phyloP scores from a whole-genome alignment of 2,329 filamentous ascomycete species.

The Tolypocladium endophyticum region DNA sequence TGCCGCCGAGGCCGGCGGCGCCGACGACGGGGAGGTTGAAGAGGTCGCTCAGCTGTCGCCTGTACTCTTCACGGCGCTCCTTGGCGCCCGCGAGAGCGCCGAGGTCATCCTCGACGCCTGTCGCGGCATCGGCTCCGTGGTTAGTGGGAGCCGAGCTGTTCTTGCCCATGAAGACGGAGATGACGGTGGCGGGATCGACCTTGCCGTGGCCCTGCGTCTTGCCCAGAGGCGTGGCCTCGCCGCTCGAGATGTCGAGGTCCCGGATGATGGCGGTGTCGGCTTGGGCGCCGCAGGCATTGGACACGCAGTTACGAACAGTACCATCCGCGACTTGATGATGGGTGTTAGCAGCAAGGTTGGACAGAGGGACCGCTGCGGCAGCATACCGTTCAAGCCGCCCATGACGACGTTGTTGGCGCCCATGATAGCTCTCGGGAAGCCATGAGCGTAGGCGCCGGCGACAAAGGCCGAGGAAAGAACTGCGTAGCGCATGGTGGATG shows the following conservation, averaged over 20 bases:
- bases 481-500: constrained; percentile 18
- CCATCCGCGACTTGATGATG: constrained; percentile 42
- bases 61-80: constrained; percentile 11
- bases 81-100: constrained; percentile 11
- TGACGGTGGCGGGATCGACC: constrained; percentile 45
- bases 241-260: constrained; percentile 42
- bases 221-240: constrained; percentile 45
- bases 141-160: constrained; percentile 24
- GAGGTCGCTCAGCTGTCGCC: constrained; percentile 19
- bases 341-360: background rate
- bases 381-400: constrained; percentile 38
- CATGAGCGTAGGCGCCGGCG: constrained; percentile 44
- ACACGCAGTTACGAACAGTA: constrained; percentile 56
- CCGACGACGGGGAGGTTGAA: constrained; percentile 9
- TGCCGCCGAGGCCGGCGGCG: constrained; percentile 10
- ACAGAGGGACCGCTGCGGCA: background rate
- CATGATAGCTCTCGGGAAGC: constrained; percentile 42
- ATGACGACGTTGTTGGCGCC: constrained; percentile 53
- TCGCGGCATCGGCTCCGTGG: constrained; percentile 17
- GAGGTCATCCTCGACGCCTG: constrained; percentile 32
- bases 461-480: constrained; percentile 22
- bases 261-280: constrained; percentile 61
- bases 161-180: constrained; percentile 50
- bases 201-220: constrained; percentile 50
- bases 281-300: constrained; percentile 51